phyloP scores from a whole-genome alignment of 2,329 filamentous ascomycete species.

The Lecanicillium sp. region DNA sequence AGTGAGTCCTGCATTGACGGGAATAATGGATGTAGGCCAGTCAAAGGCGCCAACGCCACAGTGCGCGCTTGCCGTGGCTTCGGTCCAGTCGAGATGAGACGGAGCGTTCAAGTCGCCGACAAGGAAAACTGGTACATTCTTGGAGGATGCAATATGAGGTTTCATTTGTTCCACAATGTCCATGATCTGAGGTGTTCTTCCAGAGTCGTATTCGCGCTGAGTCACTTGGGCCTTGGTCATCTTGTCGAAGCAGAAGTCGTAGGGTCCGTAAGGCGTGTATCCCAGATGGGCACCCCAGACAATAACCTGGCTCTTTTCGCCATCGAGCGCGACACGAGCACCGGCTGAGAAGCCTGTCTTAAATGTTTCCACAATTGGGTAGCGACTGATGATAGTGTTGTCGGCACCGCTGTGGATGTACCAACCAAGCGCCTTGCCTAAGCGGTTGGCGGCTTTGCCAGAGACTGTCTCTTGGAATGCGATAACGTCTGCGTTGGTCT shows the following conservation, averaged over 20 bases:
- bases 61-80: conserved; percentile 22
- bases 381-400: conserved; percentile 28
- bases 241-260: conserved; percentile 32
- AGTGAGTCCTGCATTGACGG: conserved; percentile 24
- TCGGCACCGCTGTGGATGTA: conserved; percentile 24
- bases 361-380: conserved; percentile 25
- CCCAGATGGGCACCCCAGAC: conserved; percentile 29
- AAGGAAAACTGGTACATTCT: conserved; percentile 25
- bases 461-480: conserved; percentile 28
- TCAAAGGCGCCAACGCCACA: conserved; percentile 24
- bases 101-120: conserved; percentile 35
- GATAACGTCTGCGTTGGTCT: conserved; percentile 24
- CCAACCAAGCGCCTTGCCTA: conserved; percentile 31
- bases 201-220: conserved; percentile 23
- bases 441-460: conserved; percentile 18
- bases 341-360: conserved; percentile 18
- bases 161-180: conserved; percentile 26
- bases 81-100: conserved; percentile 33
- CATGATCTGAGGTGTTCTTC: conserved; percentile 29
- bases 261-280: conserved; percentile 31
- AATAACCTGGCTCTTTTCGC: conserved; percentile 20
- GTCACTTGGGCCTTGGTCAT: conserved; percentile 24
- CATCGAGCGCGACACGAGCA: conserved; percentile 27
- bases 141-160: conserved; percentile 19
- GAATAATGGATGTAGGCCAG: conserved; percentile 30